These are phyloP conservation scores for Gastrolobium bilobum DNA, from an alignment of 306 rosid species.

Conservation along the genomic window DNA sequence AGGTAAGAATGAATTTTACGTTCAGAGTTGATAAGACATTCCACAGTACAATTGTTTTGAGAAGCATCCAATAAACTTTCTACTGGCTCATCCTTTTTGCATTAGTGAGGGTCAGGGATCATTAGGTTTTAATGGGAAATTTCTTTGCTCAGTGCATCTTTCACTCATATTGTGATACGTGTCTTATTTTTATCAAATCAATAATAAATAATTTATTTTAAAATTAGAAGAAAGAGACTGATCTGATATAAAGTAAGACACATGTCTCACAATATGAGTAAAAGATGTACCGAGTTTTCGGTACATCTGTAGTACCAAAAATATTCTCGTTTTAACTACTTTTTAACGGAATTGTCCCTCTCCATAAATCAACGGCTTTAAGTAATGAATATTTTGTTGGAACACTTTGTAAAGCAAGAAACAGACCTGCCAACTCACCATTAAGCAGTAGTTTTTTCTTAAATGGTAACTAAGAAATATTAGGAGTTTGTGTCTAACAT, in stretches of 20 bases:
- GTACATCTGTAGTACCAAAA: no score
- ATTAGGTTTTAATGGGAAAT: no score
- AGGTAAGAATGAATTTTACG: conserved; percentile 48
- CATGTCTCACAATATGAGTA: no score
- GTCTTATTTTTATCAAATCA: no score
- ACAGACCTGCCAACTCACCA: background rate
- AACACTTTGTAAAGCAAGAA: conserved; percentile 8
- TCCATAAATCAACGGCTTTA: conserved; percentile 32
- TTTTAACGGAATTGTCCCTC: conserved; percentile 17
- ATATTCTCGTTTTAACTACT: conserved; percentile 44
- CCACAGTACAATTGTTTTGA: conserved; percentile 43
- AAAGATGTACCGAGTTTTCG: no score
- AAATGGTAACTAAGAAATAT: background rate
- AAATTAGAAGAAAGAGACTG: no score
- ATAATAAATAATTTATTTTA: no score
- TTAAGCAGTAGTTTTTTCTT: background rate
- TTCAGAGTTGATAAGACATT: conserved; percentile 54
- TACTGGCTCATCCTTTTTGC: conserved; percentile 36
- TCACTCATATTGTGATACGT: no score
- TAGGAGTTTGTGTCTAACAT: background rate
- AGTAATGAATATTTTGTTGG: conserved; percentile 26
- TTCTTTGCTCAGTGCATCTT: no score
- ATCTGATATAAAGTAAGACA: no score
- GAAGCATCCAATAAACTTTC: conserved; percentile 51
- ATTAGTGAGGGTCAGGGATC: conserved; percentile 18